Evolutionary conservation across 2,329 filamentous ascomycete species (phyloP).

Genomic region (Lecanicillium sp.): DNA sequence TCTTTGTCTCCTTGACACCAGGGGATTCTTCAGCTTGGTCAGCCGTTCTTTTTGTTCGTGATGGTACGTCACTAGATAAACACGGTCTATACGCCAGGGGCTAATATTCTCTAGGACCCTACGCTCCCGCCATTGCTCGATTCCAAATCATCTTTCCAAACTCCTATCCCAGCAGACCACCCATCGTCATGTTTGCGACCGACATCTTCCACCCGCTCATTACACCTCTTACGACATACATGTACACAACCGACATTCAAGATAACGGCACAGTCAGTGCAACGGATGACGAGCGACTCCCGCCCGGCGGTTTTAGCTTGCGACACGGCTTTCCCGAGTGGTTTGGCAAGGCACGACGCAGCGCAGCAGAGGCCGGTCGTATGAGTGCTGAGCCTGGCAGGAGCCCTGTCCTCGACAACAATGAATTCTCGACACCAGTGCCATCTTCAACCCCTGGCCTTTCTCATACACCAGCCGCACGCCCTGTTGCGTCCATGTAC

Average conservation of each 20-base stretch:
- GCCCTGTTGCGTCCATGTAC: slow-evolving; percentile 38
- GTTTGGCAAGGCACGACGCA: slow-evolving; percentile 58
- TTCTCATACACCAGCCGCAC: background rate
- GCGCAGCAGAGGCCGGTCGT: slow-evolving; percentile 13
- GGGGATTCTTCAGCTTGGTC: slow-evolving; percentile 78
- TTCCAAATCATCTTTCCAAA: slow-evolving; percentile 85
- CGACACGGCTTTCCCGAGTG: slow-evolving; percentile 85
- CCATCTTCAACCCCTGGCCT: slow-evolving; percentile 2
- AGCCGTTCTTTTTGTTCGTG: slow-evolving; percentile 83
- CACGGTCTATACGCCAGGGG: too few relatives aligned
- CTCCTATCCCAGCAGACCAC: slow-evolving; percentile 69
- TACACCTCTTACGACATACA: slow-evolving; percentile 88
- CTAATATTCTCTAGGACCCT: slow-evolving; percentile 57
- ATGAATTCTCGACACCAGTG: slow-evolving; percentile 1
- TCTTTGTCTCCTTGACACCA: slow-evolving; percentile 78
- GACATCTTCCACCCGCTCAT: slow-evolving; percentile 95
- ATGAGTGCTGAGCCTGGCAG: background rate
- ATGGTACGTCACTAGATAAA: too few relatives aligned
- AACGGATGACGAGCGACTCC: slow-evolving; percentile 71
- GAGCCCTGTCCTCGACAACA: background rate
- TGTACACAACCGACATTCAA: slow-evolving; percentile 73
- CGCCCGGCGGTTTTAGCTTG: slow-evolving; percentile 83
- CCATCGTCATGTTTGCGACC: slow-evolving; percentile 78
- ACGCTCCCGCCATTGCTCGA: slow-evolving; percentile 76
- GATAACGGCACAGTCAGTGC: slow-evolving; percentile 73